Base-by-base conservation (phyloP, 2,329 filamentous ascomycete species). In the Arthrobotrys pseudoclavata region DNA sequence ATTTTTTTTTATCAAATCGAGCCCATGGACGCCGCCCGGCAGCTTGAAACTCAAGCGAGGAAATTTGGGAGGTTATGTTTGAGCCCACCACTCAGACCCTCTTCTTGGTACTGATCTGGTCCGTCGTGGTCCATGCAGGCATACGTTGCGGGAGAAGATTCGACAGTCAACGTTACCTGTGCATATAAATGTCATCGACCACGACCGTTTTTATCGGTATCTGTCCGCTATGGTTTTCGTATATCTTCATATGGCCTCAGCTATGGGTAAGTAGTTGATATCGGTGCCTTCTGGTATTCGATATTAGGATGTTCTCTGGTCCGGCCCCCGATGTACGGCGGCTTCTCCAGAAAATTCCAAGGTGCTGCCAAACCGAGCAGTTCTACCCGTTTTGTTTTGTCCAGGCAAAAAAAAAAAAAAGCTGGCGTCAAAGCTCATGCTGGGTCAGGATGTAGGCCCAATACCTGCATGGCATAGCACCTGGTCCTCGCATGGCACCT, bases 81-180 rank as follows among this genome's bases (percentile, higher is more conserved):
- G 12, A 6, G 7, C 40, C 42, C 55, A 52, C 67, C 55, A 48
- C 48, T 76, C 34, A 64, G 64, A 66, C 18, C 64, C 20, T 47
- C 7, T 50, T 15, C 18, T 45, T 40, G 37, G 37, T 40, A 37
- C 34, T 37, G 34, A 20, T 45, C 40, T 45, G 40, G n/a, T 48
- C 45, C 20, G 6, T 20, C 13, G 4, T 48, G 18, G 45, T 60
- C 55, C 64, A 76, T 76, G 71, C 71, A 76, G 55, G 71, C 48
- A 69, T 76, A 76, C 71, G 71, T 76, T 76, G 71, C 71, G 66
- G 34, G 31, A 62, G 45, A 40, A 63, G 71, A 76, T 76, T 76
- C 63, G 71, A 69, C 64, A 24, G 26, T 48, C 29, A n/a, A 47
- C 47, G n/a, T 13, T 34, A 50, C 3, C 18, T 24, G 2, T 50